A percentile compares a stretch with the other conserved stretches of the same genome.
Evolutionary conservation across 805 yeast species (phyloP).

Genomic region (Debaryomyces castellii): DNA sequence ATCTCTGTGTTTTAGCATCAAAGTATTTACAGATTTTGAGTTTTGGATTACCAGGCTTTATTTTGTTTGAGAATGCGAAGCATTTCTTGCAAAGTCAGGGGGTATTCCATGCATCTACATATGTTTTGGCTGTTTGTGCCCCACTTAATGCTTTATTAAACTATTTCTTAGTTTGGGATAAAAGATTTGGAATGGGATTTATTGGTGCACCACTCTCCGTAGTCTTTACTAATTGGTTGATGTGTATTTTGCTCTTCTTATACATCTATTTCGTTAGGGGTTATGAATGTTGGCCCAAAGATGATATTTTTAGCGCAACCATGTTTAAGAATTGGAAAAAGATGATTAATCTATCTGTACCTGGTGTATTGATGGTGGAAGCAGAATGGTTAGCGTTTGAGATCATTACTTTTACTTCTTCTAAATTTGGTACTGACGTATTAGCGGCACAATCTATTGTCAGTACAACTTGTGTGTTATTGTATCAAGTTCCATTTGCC

Average conservation of each 20-base stretch:
- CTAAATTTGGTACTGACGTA: slow-evolving; percentile 62
- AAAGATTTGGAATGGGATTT: slow-evolving; percentile 57
- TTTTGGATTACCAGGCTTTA: slow-evolving; percentile 72
- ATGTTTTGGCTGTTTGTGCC: slow-evolving; percentile 67
- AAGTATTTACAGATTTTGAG: slow-evolving; percentile 54
- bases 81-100: slow-evolving; percentile 77
- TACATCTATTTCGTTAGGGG: slow-evolving; percentile 49
- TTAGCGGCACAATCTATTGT: slow-evolving; percentile 76
- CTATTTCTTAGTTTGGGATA: slow-evolving; percentile 68
- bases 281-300: slow-evolving; percentile 42
- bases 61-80: slow-evolving; percentile 69
- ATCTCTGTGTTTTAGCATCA: slow-evolving; percentile 49
- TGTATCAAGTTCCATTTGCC: slow-evolving; percentile 76
- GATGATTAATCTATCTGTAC: slow-evolving; percentile 64
- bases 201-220: slow-evolving; percentile 78
- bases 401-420: slow-evolving; percentile 65
- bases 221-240: slow-evolving; percentile 66
- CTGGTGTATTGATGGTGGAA: slow-evolving; percentile 73
- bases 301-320: slow-evolving; percentile 19
- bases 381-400: slow-evolving; percentile 82
- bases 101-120: slow-evolving; percentile 76
- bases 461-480: slow-evolving; percentile 63
- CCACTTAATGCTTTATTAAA: slow-evolving; percentile 71
- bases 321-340: slow-evolving; percentile 57
- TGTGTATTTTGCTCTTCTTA: slow-evolving; percentile 56